Conservation (phyloP, 1,284 basidiomycete species). For the Cryptococcus sp. region DNA sequence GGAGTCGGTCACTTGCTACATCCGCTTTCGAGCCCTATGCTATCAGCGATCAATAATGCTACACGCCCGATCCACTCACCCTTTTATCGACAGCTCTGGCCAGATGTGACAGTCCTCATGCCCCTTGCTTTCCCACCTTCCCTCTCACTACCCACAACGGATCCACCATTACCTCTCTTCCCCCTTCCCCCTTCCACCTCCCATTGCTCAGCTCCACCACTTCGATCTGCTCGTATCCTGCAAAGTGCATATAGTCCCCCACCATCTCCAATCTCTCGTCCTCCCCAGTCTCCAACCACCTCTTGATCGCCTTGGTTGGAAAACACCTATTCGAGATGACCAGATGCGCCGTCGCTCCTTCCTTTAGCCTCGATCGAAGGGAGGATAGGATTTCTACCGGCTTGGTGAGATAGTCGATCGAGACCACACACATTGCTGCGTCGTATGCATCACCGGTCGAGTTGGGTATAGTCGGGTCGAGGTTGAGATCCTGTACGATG, state of each 20-base stretch:
- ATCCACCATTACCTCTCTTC: constrained; percentile 7
- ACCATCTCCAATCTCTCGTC: constrained; percentile 16
- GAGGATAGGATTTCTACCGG: constrained; percentile 24
- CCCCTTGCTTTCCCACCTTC: too few species aligned
- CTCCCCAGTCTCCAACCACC: constrained; percentile 14
- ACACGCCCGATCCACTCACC: too few species aligned
- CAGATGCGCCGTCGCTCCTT: constrained; percentile 21
- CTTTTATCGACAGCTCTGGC: too few species aligned
- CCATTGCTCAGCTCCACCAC: constrained; percentile 10
- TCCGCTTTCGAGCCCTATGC: too few species aligned
- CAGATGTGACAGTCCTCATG: too few species aligned
- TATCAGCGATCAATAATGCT: too few species aligned
- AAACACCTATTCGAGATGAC: constrained; percentile 33
- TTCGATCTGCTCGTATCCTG: constrained; percentile 13
- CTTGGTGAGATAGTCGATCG: constrained; percentile 33
- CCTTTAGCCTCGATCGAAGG: constrained; percentile 12
- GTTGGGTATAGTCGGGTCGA: constrained; percentile 14
- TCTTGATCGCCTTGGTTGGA: constrained; percentile 27
- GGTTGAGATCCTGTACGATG: constrained; percentile 29
- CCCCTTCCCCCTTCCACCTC: background rate
- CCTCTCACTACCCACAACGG: constrained; percentile 19
- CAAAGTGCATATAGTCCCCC: constrained; percentile 17
- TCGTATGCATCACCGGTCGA: constrained; percentile 5
- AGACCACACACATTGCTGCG: constrained; percentile 31
- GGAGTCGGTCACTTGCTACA: too few species aligned